Percentiles rank a stretch among this genome's conserved stretches.
These are phyloP conservation scores for Sarcomyxa edulis DNA, from an alignment of 768 basidiomycete genomes.

Conservation along the genomic window DNA sequence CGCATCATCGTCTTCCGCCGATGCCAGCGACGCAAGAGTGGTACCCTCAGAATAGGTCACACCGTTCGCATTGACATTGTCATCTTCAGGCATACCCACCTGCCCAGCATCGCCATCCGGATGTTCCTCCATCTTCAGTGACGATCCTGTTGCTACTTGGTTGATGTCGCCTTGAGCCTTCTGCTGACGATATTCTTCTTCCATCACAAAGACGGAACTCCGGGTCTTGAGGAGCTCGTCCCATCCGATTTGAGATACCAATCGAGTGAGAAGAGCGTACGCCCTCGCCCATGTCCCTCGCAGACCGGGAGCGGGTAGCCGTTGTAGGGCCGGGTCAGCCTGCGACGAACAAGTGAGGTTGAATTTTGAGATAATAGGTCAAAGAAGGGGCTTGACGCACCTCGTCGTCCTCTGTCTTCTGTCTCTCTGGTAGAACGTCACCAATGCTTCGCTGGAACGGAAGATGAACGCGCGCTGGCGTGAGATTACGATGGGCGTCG, in stretches of 20 bases:
- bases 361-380: neutral
- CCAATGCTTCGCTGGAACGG: constrained; percentile 83
- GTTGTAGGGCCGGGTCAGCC: constrained; percentile 90
- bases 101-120: constrained; percentile 26
- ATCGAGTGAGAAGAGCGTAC: constrained; percentile 82
- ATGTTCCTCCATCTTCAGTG: constrained; percentile 26
- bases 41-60: constrained; percentile 15
- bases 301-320: constrained; percentile 92
- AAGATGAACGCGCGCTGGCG: constrained; percentile 76
- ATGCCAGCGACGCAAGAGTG: constrained; percentile 20
- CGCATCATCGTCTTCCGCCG: constrained; percentile 57
- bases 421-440: constrained; percentile 84
- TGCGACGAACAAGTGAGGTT: constrained; percentile 21
- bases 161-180: constrained; percentile 76
- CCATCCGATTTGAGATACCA: constrained; percentile 96
- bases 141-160: constrained; percentile 18
- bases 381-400: constrained; percentile 24
- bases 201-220: constrained; percentile 97
- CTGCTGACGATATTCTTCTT: constrained; percentile 98
- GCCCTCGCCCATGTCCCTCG: constrained; percentile 96
- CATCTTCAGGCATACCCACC: constrained; percentile 61
- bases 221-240: constrained; percentile 95
- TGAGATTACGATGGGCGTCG: constrained; percentile 82
- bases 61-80: constrained; percentile 32
- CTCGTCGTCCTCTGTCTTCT: constrained; percentile 81